Evolutionary conservation across 1,284 basidiomycete species (phyloP).

Genomic region (Pascua guehoae): DNA sequence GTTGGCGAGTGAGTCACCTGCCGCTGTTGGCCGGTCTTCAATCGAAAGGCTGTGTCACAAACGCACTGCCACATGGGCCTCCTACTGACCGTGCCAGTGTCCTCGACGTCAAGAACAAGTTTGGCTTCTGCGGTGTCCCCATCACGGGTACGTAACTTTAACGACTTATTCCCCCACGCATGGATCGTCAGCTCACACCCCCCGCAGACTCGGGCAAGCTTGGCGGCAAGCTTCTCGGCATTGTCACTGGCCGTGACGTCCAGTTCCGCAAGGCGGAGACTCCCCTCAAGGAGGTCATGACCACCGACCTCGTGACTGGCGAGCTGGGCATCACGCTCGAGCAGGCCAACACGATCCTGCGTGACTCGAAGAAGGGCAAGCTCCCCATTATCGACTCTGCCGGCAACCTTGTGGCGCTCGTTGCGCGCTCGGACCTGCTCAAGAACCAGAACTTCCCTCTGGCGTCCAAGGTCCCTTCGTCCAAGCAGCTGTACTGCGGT

Average conservation of each 20-base stretch:
- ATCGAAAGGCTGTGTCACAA: constrained; percentile 10
- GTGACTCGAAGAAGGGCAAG: constrained; percentile 97
- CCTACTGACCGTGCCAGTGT: constrained; percentile 52
- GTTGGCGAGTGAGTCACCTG: constrained; percentile 70
- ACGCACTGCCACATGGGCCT: not conserved
- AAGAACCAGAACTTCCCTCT: constrained; percentile 98
- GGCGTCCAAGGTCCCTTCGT: constrained; percentile 84
- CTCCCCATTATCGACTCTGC: constrained; percentile 78
- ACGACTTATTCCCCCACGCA: not conserved
- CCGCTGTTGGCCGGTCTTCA: constrained; percentile 71
- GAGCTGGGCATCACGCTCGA: constrained; percentile 79
- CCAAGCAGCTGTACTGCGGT: constrained; percentile 94
- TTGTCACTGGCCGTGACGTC: constrained; percentile 93
- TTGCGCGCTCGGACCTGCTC: constrained; percentile 92
- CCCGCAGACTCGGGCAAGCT: constrained; percentile 68
- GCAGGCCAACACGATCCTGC: constrained; percentile 91
- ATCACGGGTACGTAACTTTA: constrained; percentile 60
- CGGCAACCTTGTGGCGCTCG: constrained; percentile 76
- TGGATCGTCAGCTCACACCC: constrained; percentile 40
- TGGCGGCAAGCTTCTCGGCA: constrained; percentile 89
- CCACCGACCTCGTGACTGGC: constrained; percentile 75
- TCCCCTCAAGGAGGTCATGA: constrained; percentile 86
- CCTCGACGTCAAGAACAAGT: constrained; percentile 83
- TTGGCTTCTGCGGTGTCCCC: constrained; percentile 96
- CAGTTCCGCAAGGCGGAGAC: constrained; percentile 78